Evolutionary conservation across 441 rosid species (phyloP).

Genomic region (Jatropha podagrica): DNA sequence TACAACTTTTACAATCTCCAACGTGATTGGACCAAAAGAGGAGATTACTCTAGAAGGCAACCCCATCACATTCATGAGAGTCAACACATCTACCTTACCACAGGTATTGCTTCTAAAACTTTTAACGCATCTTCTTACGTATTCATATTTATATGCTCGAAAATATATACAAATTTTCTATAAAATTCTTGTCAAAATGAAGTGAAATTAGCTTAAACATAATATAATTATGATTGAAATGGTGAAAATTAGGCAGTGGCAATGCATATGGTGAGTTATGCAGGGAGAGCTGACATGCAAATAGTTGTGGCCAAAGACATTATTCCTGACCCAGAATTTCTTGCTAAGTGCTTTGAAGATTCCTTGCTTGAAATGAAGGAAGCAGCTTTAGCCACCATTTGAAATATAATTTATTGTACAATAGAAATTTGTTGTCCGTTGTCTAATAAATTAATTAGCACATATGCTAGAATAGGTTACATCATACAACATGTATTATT

Average conservation of each 20-base stretch:
- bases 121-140: too few species aligned
- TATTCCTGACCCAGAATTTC: constrained; percentile 60
- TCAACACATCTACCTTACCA: constrained; percentile 38
- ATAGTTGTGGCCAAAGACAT: constrained; percentile 60
- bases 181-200: too few species aligned
- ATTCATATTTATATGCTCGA: too few species aligned
- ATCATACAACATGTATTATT: too few species aligned
- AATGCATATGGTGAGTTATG: constrained; percentile 71
- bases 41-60: constrained; percentile 39
- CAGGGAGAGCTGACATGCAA: constrained; percentile 59
- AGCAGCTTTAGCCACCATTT: constrained; percentile 30
- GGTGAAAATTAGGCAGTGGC: constrained; percentile 43
- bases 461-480: too few species aligned
- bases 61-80: constrained; percentile 44
- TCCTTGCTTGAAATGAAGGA: constrained; percentile 55
- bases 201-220: too few species aligned
- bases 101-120: constrained; percentile 32
- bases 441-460: neutral
- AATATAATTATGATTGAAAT: neutral
- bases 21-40: constrained; percentile 50
- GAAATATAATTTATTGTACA: neutral
- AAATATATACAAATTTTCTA: too few species aligned
- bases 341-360: constrained; percentile 59
- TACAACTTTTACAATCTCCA: constrained; percentile 51
- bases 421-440: neutral